These are phyloP conservation scores for Pleurotus citrinopileatus DNA, from an alignment of 768 basidiomycete species.

Conservation along the genomic window DNA sequence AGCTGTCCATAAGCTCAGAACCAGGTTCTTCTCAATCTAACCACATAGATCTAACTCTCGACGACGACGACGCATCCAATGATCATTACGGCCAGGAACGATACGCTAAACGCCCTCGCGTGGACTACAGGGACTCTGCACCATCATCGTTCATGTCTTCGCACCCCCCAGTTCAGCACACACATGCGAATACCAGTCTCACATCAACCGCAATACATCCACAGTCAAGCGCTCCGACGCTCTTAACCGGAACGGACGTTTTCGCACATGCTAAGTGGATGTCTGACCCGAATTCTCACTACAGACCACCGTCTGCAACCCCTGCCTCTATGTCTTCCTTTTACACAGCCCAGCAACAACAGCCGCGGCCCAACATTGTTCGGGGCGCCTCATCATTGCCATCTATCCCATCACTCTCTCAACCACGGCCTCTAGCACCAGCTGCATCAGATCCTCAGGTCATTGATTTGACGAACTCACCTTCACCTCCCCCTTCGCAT, in stretches of 20 bases:
- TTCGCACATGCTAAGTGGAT: neutral
- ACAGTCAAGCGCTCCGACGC: conserved; percentile 8
- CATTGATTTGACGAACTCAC: conserved; percentile 75
- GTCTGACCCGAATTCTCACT: conserved; percentile 12
- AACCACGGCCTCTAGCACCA: conserved; percentile 21
- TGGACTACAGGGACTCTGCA: conserved; percentile 20
- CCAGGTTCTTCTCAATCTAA: conserved; percentile 36
- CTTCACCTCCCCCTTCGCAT: conserved; percentile 44
- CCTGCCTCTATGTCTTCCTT: conserved; percentile 35
- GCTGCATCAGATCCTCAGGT: conserved; percentile 43
- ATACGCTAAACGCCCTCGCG: conserved; percentile 41
- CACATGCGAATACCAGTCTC: neutral
- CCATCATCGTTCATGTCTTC: conserved; percentile 17
- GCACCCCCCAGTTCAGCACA: conserved; percentile 17
- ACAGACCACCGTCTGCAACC: conserved; percentile 52
- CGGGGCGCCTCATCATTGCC: conserved; percentile 22
- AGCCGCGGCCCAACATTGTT: conserved; percentile 15
- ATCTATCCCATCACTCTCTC: conserved; percentile 16
- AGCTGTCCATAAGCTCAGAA: conserved; percentile 25
- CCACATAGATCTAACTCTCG: conserved; percentile 70
- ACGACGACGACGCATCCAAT: conserved; percentile 53
- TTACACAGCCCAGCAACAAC: conserved; percentile 22
- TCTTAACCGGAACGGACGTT: neutral
- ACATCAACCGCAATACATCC: conserved; percentile 8
- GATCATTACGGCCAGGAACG: conserved; percentile 23